These are phyloP conservation scores for Lithospermum erythrorhizon DNA, from an alignment of 257 asterid genomes.

Conservation along the genomic window DNA sequence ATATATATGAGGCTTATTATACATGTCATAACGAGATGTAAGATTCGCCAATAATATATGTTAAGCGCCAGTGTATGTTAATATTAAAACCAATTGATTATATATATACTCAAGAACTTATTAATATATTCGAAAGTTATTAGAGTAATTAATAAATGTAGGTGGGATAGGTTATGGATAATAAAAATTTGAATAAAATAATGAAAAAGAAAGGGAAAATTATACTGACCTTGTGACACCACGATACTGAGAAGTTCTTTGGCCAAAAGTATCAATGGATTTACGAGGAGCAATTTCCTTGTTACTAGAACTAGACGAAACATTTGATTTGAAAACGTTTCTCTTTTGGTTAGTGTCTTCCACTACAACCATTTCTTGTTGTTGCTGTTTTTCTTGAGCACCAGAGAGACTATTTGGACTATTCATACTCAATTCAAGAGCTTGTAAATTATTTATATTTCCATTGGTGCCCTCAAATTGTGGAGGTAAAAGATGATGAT, in stretches of 20 bases:
- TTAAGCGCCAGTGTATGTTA: too few species aligned
- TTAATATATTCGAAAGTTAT: too few species aligned
- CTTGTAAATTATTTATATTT: conserved; percentile 19
- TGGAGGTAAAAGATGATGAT: background rate
- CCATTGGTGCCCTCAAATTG: conserved; percentile 3
- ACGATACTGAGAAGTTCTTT: conserved; percentile 76
- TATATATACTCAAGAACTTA: too few species aligned
- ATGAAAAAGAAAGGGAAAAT: too few species aligned
- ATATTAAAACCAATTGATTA: too few species aligned
- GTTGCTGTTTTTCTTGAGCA: conserved; percentile 3
- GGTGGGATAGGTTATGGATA: too few species aligned
- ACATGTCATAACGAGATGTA: too few species aligned
- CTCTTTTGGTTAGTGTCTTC: conserved; percentile 29
- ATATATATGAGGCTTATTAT: too few species aligned
- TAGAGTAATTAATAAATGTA: too few species aligned
- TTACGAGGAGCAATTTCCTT: conserved; percentile 46
- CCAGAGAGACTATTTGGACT: conserved; percentile 16
- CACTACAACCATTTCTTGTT: conserved; percentile 16
- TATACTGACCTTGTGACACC: conserved; percentile 66
- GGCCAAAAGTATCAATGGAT: conserved; percentile 71
- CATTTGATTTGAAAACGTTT: conserved; percentile 17
- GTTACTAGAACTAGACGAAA: background rate
- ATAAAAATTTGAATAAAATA: background rate
- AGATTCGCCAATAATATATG: too few species aligned
- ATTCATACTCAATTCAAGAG: conserved; percentile 42